phyloP scores from a whole-genome alignment of 257 asterid species.

The Cordia subcordata region DNA sequence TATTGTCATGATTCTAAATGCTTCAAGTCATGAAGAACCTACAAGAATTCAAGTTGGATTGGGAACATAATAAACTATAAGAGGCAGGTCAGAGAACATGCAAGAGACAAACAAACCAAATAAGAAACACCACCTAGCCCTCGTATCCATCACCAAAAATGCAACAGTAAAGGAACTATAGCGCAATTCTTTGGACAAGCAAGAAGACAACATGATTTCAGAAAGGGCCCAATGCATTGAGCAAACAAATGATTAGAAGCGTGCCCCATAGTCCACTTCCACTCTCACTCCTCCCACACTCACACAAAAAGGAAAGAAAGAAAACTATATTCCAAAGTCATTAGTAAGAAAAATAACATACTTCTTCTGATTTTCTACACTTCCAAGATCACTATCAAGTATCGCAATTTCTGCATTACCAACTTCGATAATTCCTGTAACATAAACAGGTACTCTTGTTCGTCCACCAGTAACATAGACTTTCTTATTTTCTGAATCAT shows the following conservation, averaged over 20 bases:
- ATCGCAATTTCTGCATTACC: conserved; percentile 65
- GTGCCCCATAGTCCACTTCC: background rate
- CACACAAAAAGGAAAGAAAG: conserved; percentile 1
- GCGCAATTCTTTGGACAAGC: background rate
- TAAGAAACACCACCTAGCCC: background rate
- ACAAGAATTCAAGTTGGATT: no score
- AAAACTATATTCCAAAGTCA: background rate
- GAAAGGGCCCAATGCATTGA: background rate
- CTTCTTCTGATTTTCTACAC: conserved; percentile 67
- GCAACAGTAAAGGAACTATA: background rate
- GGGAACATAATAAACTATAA: no score
- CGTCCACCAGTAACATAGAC: conserved; percentile 85
- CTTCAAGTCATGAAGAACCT: no score
- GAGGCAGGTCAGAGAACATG: no score
- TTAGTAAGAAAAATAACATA: conserved; percentile 21
- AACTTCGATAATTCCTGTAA: conserved; percentile 64
- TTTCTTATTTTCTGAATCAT: conserved; percentile 67
- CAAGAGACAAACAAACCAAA: no score
- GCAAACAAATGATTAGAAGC: background rate
- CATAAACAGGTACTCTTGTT: conserved; percentile 58
- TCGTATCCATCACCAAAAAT: background rate
- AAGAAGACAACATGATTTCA: background rate
- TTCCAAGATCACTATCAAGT: conserved; percentile 84
- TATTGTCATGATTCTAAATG: no score
- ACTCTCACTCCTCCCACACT: no score